These are phyloP conservation scores for Cladochytrium replicatum DNA, from an alignment of 192 early-diverging fungal species.

Conservation along the genomic window DNA sequence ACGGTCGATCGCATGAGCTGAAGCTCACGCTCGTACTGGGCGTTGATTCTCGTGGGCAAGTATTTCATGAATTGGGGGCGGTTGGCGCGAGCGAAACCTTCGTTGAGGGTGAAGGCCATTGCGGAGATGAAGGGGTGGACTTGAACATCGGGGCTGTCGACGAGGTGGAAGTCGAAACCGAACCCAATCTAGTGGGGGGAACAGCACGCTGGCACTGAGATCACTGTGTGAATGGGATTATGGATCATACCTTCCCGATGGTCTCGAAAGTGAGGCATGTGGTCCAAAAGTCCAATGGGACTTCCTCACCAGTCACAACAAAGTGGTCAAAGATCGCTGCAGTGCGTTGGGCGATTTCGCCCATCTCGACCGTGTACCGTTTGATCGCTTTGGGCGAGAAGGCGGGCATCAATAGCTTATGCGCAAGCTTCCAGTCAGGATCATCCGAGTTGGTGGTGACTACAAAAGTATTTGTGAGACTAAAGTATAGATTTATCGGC, in stretches of 20 bases:
- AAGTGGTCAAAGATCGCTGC: conserved; percentile 22
- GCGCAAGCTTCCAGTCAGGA: conserved; percentile 44
- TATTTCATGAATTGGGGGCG: conserved; percentile 30
- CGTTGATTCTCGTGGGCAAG: conserved; percentile 31
- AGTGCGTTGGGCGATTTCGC: conserved; percentile 19
- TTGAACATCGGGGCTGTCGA: conserved; percentile 14
- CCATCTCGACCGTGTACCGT: conserved; percentile 31
- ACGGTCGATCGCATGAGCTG: conserved; percentile 36
- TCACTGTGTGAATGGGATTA: background rate
- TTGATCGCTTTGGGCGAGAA: conserved; percentile 36
- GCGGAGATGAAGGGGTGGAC: conserved; percentile 27
- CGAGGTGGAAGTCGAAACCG: conserved; percentile 40
- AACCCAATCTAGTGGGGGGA: conserved; percentile 35
- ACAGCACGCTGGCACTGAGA: background rate
- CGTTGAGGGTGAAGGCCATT: conserved; percentile 28
- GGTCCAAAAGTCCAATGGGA: conserved; percentile 36
- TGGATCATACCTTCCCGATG: conserved; percentile 24
- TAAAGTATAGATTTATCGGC: background rate
- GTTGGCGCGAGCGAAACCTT: conserved; percentile 16
- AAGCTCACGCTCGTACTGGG: conserved; percentile 20
- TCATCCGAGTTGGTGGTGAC: conserved; percentile 40
- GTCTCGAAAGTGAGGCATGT: conserved; percentile 49
- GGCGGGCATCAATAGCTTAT: conserved; percentile 50
- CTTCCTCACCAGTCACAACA: conserved; percentile 12
- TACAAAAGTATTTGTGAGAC: background rate